Percentiles rank a stretch among this genome's conserved stretches.
Evolutionary conservation across 2,329 filamentous ascomycete species (phyloP).

Genomic region (Grosmannia serpens): DNA sequence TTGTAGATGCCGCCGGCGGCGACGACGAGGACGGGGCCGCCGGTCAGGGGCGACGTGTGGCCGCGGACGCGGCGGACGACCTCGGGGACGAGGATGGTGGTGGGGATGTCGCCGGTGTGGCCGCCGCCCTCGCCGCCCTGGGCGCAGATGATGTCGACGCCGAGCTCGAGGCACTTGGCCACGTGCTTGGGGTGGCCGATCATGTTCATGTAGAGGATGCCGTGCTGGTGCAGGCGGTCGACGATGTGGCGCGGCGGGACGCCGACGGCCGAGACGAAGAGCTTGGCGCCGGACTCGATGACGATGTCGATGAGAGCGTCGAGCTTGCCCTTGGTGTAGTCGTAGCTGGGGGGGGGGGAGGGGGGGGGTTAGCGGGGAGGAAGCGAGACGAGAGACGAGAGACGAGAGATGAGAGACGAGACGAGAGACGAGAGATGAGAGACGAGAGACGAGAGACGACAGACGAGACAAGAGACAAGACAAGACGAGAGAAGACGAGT

Average conservation of each 20-base stretch:
- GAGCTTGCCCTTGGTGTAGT: conserved; percentile 99
- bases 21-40: conserved; percentile 77
- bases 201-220: conserved; percentile 99
- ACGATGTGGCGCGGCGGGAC: conserved; percentile 83
- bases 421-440: not conserved
- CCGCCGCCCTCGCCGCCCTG: conserved; percentile 97
- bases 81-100: conserved; percentile 81
- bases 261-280: conserved; percentile 95
- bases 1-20: conserved; percentile 92
- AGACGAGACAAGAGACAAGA: not conserved
- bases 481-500: not conserved
- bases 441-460: no score
- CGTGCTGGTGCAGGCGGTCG: conserved; percentile 75
- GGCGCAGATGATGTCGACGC: conserved; percentile 93
- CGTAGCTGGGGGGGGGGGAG: conserved; percentile 69
- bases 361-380: no score
- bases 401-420: not conserved
- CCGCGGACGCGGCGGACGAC: conserved; percentile 73
- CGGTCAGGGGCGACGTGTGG: conserved; percentile 77
- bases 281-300: conserved; percentile 79
- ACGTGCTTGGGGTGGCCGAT: conserved; percentile 99
- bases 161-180: conserved; percentile 84
- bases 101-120: conserved; percentile 90
- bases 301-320: conserved; percentile 81
- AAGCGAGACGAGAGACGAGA: no score